phyloP scores from a whole-genome alignment of 805 yeast species.

The Kodamaea nitidulidarum region DNA sequence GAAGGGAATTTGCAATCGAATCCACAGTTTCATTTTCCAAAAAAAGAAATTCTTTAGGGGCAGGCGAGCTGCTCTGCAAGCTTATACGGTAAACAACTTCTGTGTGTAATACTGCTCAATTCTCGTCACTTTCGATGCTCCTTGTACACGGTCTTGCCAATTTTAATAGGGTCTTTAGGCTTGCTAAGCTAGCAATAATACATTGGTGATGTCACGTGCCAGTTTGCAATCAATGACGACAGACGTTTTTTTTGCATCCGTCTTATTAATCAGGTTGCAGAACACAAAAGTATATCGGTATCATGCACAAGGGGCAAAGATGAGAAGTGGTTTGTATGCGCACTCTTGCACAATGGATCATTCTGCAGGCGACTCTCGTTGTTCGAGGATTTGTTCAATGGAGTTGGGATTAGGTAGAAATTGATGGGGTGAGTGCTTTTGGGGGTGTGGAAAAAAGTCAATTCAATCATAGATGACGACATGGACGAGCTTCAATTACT shows the following conservation, averaged over 20 bases:
- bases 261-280: neutral
- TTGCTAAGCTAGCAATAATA: neutral
- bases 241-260: neutral
- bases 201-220: slow-evolving; percentile 22
- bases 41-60: slow-evolving; percentile 1
- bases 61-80: neutral
- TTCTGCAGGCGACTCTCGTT: too few species aligned
- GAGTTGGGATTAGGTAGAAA: too few species aligned
- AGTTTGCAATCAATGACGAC: slow-evolving; percentile 19
- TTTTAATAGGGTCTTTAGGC: neutral
- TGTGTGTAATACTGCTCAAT: too few species aligned
- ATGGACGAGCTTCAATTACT: too few species aligned
- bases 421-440: neutral
- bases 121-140: too few species aligned
- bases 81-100: too few species aligned
- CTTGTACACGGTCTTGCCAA: too few species aligned
- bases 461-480: too few species aligned
- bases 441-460: neutral
- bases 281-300: neutral
- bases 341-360: too few species aligned
- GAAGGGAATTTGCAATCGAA: slow-evolving; percentile 1
- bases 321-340: too few species aligned
- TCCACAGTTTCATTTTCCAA: slow-evolving; percentile 5
- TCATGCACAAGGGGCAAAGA: neutral
- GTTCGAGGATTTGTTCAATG: too few species aligned